Percentiles rank a stretch among this genome's conserved stretches.
phyloP scores from a whole-genome alignment of 2,329 filamentous ascomycete species.

The Herpotrichia juniperi region DNA sequence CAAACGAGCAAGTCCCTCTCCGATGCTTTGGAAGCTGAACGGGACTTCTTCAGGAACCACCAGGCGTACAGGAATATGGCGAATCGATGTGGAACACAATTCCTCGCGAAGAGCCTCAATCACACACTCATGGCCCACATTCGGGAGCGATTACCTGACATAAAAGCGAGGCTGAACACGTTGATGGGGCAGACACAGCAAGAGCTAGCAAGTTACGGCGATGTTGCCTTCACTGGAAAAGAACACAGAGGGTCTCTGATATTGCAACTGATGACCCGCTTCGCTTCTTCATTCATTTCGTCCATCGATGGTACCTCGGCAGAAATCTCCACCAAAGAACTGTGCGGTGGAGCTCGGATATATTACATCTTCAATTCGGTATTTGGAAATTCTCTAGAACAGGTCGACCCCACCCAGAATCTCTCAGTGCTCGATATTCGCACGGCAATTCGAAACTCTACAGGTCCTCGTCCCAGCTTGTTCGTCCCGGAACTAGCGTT shows the following conservation, averaged over 20 bases:
- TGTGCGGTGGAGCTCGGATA: slow-evolving; percentile 91
- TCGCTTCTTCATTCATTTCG: slow-evolving; percentile 96
- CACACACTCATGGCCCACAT: slow-evolving; percentile 96
- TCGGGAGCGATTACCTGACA: slow-evolving; percentile 91
- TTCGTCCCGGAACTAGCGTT: slow-evolving; percentile 98
- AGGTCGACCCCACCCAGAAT: slow-evolving; percentile 95
- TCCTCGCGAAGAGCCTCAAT: slow-evolving; percentile 92
- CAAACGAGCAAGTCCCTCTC: slow-evolving; percentile 93
- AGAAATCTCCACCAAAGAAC: slow-evolving; percentile 97
- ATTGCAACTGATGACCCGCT: slow-evolving; percentile 96
- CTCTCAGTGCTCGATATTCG: slow-evolving; percentile 93
- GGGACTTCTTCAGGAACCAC: slow-evolving; percentile 96
- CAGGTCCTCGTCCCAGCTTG: slow-evolving; percentile 89
- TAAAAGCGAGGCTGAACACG: slow-evolving; percentile 96
- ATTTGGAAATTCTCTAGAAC: slow-evolving; percentile 94
- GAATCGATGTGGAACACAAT: slow-evolving; percentile 89
- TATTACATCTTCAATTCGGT: slow-evolving; percentile 99
- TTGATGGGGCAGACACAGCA: slow-evolving; percentile 99
- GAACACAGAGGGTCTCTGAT: slow-evolving; percentile 96
- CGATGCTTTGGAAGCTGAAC: slow-evolving; percentile 86
- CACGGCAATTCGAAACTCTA: slow-evolving; percentile 97
- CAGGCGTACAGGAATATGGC: slow-evolving; percentile 97
- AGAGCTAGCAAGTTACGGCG: slow-evolving; percentile 95
- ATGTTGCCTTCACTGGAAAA: slow-evolving; percentile 96
- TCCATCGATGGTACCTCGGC: slow-evolving; percentile 98